Evolutionary conservation across 176 grass and related monocot genomes (phyloP).

Genomic region (Poa annua): DNA sequence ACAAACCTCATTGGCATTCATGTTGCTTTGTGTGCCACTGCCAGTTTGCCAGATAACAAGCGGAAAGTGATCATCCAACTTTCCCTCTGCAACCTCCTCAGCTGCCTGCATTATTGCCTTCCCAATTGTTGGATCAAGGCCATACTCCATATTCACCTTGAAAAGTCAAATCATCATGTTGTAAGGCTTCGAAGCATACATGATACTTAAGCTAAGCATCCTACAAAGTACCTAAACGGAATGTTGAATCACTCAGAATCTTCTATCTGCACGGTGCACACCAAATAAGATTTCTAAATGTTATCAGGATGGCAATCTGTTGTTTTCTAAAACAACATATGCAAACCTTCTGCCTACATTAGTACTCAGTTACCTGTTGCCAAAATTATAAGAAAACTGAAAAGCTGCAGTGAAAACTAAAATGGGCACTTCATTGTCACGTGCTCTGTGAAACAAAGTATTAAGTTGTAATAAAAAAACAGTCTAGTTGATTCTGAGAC

Average conservation of each 20-base stretch:
- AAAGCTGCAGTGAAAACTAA: neutral
- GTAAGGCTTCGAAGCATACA: constrained; percentile 32
- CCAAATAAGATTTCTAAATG: neutral
- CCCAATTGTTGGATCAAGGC: constrained; percentile 80
- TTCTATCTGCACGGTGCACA: neutral
- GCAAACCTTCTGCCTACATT: neutral
- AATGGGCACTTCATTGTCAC: neutral
- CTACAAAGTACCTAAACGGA: constrained; percentile 22
- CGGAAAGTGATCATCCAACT: constrained; percentile 90
- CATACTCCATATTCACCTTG: constrained; percentile 98
- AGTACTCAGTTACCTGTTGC: neutral
- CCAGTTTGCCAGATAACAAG: constrained; percentile 99
- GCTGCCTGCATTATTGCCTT: constrained; percentile 91
- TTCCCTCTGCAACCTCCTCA: constrained; percentile 86
- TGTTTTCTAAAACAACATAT: neutral
- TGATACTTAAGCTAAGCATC: constrained; percentile 18
- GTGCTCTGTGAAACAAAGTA: neutral
- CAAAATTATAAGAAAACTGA: constrained; percentile 16
- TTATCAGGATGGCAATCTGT: constrained; percentile 1
- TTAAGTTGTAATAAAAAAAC: neutral
- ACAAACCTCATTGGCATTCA: constrained; percentile 98
- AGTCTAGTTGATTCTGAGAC: neutral
- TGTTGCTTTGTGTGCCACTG: constrained; percentile 99
- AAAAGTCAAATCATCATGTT: constrained; percentile 25
- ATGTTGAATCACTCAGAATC: constrained; percentile 3